A percentile compares a stretch with the other conserved stretches of the same genome.
Evolutionary conservation across 2,329 filamentous ascomycete genomes (phyloP).

Genomic region (Diaporthe nobilis): DNA sequence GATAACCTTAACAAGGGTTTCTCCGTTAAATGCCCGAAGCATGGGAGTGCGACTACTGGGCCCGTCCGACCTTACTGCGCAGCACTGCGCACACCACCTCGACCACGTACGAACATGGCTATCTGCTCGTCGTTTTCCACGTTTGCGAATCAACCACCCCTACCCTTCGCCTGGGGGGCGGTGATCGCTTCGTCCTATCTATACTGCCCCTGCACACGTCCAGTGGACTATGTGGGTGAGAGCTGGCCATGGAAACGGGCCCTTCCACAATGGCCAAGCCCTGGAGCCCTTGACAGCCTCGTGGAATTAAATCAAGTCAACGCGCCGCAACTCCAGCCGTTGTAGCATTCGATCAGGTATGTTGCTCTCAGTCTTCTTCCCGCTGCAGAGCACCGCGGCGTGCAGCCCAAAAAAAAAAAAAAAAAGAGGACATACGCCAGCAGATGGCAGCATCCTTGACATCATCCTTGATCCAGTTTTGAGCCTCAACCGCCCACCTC

Average conservation of each 20-base stretch:
- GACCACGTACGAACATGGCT: background rate
- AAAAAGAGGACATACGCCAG: background rate
- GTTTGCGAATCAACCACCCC: background rate
- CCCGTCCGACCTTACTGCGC: background rate
- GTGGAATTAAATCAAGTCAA: background rate
- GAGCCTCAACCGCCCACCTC: conserved; percentile 13
- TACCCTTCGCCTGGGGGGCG: background rate
- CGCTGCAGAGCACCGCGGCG: background rate
- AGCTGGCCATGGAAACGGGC: background rate
- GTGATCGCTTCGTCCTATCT: conserved; percentile 2
- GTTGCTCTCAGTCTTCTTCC: background rate
- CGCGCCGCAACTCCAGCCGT: background rate
- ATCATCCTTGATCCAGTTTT: conserved; percentile 13
- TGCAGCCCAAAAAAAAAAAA: background rate
- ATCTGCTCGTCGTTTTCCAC: background rate
- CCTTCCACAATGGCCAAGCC: background rate
- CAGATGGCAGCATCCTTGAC: conserved; percentile 4
- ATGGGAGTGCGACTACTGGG: conserved; percentile 6
- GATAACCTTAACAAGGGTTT: conserved; percentile 39
- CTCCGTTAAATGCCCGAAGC: conserved; percentile 24
- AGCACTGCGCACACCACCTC: background rate
- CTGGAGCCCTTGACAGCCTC: background rate
- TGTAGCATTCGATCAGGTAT: background rate
- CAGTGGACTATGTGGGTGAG: background rate
- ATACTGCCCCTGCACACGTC: background rate